These are phyloP conservation scores for Suhomyces emberorum DNA, from an alignment of 805 yeast species.

Conservation along the genomic window DNA sequence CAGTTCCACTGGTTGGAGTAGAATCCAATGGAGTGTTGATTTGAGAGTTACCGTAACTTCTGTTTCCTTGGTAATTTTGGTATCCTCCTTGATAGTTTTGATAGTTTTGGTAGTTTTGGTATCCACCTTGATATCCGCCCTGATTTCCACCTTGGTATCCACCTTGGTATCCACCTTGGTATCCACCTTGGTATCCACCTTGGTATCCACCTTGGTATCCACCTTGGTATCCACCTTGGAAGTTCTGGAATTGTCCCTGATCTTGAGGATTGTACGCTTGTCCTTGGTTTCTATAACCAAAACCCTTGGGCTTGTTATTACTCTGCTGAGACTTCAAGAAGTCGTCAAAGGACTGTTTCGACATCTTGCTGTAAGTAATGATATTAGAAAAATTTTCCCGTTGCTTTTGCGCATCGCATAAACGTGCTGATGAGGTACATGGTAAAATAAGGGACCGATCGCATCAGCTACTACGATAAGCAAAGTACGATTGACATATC, in stretches of 20 bases:
- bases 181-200: constrained; percentile 10
- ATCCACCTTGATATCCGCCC: constrained; percentile 3
- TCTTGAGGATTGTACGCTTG: too few species aligned
- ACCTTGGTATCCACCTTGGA: constrained; percentile 11
- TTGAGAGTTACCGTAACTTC: constrained; percentile 6
- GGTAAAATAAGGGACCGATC: not conserved
- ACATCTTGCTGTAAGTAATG: constrained; percentile 3
- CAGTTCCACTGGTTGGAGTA: constrained; percentile 33
- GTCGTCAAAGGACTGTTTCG: constrained; percentile 45
- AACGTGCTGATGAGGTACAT: not conserved
- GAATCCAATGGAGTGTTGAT: constrained; percentile 25
- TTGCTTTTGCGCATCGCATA: not conserved
- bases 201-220: constrained; percentile 5
- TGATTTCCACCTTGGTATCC: too few species aligned
- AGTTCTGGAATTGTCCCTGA: not conserved
- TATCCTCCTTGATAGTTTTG: constrained; percentile 3
- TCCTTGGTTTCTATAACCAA: constrained; percentile 4
- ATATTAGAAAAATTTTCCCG: constrained; percentile 1
- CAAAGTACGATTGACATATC: too few species aligned
- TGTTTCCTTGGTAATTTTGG: not conserved
- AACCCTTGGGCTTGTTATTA: constrained; percentile 27
- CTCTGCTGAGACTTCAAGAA: constrained; percentile 38
- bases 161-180: constrained; percentile 3
- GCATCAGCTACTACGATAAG: not conserved
- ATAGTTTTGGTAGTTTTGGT: constrained; percentile 1